Evolutionary conservation across 345 rosid species (phyloP), one percentile per base, ranked within the genome.

Genomic region (Lepidium aucheri): DNA sequence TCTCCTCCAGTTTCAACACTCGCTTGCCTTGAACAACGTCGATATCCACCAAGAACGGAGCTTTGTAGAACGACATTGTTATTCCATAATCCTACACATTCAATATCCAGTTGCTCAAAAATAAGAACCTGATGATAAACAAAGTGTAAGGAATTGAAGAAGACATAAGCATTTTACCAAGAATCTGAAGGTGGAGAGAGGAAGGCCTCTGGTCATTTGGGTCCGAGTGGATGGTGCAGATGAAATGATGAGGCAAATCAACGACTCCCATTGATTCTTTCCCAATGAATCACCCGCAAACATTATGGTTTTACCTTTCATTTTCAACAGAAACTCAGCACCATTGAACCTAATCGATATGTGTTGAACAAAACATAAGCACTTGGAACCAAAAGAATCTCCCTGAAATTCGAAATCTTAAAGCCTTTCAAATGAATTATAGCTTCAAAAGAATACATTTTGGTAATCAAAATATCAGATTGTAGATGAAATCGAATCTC

Each of bases 251-350:
- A 93, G 71, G 18, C 98, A 93, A 63, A 83, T 78, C 82, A 93
- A 74, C 6, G 98, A 90, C 78, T 93, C 90, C 91, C 91, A 93
- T 69, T 93, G 98, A 62, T 93, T 88, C 76, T 83, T 76, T 7
- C 97, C 94, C 43, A 93, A 61, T 5, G 98, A 93, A 70, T 93
- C 98, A 55, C 98, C 98, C 22, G 88, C 98, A 74, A 94, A 90
- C 95, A 90, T 86, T 53, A 94, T 72, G 0, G 40, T 80, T 75
- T 81, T 88, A 58, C 96, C 96, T 63, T 72, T 81, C 99, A 88
- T 84, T 53, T 71, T 90, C 69, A 39, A 41, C 76, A 93, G 60
- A 82, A 88, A 88, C 53, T 84, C 80, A 38, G 71, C 69, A 61
- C 97, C 99, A 76, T 82, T 65, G 81, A 93, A 92, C 81, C 98